Evolutionary conservation across 352 stramenopile genomes (phyloP), one percentile per base, ranked within the genome.

Genomic region (Phytophthora citricola): DNA sequence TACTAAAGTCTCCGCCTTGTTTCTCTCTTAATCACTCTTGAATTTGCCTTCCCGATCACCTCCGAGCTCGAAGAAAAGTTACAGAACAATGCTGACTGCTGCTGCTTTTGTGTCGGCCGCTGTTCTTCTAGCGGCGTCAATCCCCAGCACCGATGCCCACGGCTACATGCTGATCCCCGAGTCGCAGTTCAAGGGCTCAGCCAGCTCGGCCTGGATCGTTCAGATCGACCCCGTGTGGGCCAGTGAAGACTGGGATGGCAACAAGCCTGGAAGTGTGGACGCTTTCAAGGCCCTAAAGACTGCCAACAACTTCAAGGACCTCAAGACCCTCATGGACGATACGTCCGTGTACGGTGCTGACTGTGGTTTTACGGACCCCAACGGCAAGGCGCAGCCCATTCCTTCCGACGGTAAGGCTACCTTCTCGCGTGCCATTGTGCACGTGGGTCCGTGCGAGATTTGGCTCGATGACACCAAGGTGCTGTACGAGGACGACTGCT

Each of bases 161-260:
- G 68, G 68, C 27, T 76, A 76, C 52, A 76, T 76, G 68, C 48
- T 72, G n/a, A 65, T 76, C 50, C 68, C 63, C 2, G 57, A 72
- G 31, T 68, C 63, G 14, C 63, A 76, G 44, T 76, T 76, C 31
- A 47, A 55, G 51, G 68, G 67, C 9, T 69, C 63, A n/a, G 62
- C 51, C 6, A 76, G 27, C 39, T 69, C 68, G 1, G 68, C 68
- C 12, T 76, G 68, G 68, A 2, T 76, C 46, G 68, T 76, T 7
- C 63, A 76, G 51, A 76, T 76, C 34, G 63, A 72, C 5, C 68
- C 68, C 3, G 49, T 58, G 24, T 72, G 63, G 63, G 7, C 31
- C 22, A 76, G 68, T 29, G 34, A 72, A 11, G 15, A 55, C 2
- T 76, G 68, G 68, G 63, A 72, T 15, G 68, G 68, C 57, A 76